Base-by-base conservation (phyloP, 768 basidiomycete genomes). In the Russula dissimulans region DNA sequence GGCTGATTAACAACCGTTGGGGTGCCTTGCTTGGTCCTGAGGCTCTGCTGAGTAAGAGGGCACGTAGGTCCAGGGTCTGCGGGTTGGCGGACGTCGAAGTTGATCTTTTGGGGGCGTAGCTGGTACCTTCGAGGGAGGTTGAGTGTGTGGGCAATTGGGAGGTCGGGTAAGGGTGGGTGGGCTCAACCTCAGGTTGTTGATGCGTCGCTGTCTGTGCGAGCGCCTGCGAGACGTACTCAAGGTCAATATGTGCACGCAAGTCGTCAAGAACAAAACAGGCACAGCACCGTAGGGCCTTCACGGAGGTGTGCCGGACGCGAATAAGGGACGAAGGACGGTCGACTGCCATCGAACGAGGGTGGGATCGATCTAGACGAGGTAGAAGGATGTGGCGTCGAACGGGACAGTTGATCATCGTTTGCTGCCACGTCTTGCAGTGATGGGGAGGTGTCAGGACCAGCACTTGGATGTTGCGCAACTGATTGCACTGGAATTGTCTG, bases 21-120 rank as follows among this genome's bases (percentile, higher is more conserved):
- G 38, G 38, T 7, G 44, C 29, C 14, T 41, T 47, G 22, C 32
- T 49, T 26, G 46, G 15, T 7, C 41, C 52, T 26, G 47, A 32
- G 14, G 54, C 14, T 4, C 48, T 48, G 49, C 43, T 46, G 34
- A 61, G 44, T 41, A 56, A 43, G 26, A 61, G 60, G 29, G 56
- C 52, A 55, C 51, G 51, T 42, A 65, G 63, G 42, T 65, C 64
- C 14, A 56, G 32, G 22, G 32, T 53, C 41, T 54, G 57, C 45
- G 54, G 59, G 34, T 52, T 38, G 50, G 43, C 18, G 49, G 56
- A 38, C 61, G 60, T 42, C 45, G 58, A 54, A 29, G 60, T 17
- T 54, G 56, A 34, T 3, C 36, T 61, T 29, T 36, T 22, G n/a
- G 26, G 15, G 29, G 39, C 17, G 15, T 44, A n/a, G 22, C 18